These are phyloP conservation scores for Hypericum perforatum DNA, from an alignment of 345 rosid species.

Conservation along the genomic window DNA sequence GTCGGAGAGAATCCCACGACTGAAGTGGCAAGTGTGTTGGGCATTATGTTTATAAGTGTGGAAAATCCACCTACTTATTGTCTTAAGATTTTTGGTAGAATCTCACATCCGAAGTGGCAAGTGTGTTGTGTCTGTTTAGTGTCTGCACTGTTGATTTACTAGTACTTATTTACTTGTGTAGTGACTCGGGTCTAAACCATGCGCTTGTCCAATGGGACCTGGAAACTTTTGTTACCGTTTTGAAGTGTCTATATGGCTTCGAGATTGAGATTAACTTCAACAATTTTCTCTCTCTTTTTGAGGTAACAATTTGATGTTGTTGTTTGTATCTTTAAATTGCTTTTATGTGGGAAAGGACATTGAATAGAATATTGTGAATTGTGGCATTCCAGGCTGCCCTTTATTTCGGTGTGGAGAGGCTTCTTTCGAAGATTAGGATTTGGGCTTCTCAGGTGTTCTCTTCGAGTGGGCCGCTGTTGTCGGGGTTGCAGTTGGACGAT, in stretches of 20 bases:
- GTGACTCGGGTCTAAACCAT: conserved; percentile 41
- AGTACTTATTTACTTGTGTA: conserved; percentile 20
- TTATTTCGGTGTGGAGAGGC: conserved; percentile 55
- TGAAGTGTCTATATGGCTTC: conserved; percentile 40
- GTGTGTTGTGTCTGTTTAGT: too few relatives aligned
- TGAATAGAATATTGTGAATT: neutral
- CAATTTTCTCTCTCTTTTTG: conserved; percentile 46
- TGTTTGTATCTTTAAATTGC: neutral
- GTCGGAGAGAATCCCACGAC: too few relatives aligned
- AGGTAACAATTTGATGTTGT: conserved; percentile 28
- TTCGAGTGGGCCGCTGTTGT: conserved; percentile 20
- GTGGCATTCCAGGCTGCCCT: conserved; percentile 41
- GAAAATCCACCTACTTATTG: too few relatives aligned
- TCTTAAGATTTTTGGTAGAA: too few relatives aligned
- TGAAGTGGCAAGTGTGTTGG: too few relatives aligned
- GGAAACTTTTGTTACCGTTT: conserved; percentile 38
- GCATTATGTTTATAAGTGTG: too few relatives aligned
- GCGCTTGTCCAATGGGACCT: conserved; percentile 43
- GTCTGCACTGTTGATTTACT: too few relatives aligned
- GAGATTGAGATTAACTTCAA: conserved; percentile 31
- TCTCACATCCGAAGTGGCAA: too few relatives aligned
- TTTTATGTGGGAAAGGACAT: neutral
- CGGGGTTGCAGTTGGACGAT: conserved; percentile 36
- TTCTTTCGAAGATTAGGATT: conserved; percentile 35
- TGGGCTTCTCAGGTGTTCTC: conserved; percentile 32